phyloP scores from a whole-genome alignment of 768 basidiomycete species.

The Termitomyces sp. region DNA sequence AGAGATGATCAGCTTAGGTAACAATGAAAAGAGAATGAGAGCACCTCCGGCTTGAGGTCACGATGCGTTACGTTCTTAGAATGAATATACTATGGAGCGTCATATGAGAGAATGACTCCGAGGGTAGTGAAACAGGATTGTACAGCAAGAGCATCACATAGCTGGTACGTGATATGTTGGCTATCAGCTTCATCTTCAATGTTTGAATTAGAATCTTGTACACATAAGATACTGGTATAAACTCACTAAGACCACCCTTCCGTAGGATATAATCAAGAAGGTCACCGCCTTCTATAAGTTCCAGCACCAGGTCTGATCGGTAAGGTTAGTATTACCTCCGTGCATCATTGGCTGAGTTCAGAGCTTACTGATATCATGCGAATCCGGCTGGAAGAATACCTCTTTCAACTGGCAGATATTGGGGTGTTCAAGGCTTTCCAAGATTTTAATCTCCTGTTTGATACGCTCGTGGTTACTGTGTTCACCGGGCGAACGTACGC shows the following conservation, averaged over 20 bases:
- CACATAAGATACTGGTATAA: background rate
- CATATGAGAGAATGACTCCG: background rate
- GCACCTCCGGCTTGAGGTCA: constrained; percentile 85
- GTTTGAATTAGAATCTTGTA: constrained; percentile 4
- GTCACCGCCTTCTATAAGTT: constrained; percentile 85
- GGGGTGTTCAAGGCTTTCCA: constrained; percentile 69
- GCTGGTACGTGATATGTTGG: constrained; percentile 70
- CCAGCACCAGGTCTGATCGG: constrained; percentile 67
- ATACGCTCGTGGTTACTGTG: constrained; percentile 31
- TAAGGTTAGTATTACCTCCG: constrained; percentile 4
- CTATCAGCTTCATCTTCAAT: constrained; percentile 46
- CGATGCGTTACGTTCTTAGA: constrained; percentile 80
- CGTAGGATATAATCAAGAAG: constrained; percentile 74
- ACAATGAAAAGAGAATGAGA: constrained; percentile 4
- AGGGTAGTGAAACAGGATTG: constrained; percentile 14
- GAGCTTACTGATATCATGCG: constrained; percentile 49
- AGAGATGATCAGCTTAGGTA: background rate
- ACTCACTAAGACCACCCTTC: constrained; percentile 54
- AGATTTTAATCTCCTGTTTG: constrained; percentile 72
- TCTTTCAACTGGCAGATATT: constrained; percentile 82
- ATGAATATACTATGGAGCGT: constrained; percentile 51
- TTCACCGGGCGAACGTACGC: constrained; percentile 23
- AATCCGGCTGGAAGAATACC: constrained; percentile 57
- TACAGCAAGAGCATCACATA: constrained; percentile 76
- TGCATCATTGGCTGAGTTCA: background rate